These are phyloP conservation scores for Ogataea angusta DNA, from an alignment of 805 yeast genomes.

Conservation along the genomic window DNA sequence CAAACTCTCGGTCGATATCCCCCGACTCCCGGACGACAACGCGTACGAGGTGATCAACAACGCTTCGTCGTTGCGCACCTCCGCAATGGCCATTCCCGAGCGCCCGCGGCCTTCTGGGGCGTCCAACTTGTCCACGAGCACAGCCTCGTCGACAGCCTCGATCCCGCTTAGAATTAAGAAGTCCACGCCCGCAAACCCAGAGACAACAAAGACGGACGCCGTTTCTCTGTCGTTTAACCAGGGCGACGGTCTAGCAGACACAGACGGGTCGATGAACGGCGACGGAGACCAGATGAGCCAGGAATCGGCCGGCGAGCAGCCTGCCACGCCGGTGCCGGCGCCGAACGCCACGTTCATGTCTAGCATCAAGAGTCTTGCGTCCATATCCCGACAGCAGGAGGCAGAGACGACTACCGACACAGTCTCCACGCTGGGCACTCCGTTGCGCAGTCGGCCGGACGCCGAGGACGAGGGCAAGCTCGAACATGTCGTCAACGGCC, in stretches of 20 bases:
- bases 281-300: not conserved
- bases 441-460: conserved; percentile 7
- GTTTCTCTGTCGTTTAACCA: conserved; percentile 30
- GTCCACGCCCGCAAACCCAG: conserved; percentile 50
- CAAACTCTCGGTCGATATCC: conserved; percentile 21
- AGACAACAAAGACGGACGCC: conserved; percentile 50
- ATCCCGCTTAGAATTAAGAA: conserved; percentile 26
- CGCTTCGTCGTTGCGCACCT: conserved; percentile 15
- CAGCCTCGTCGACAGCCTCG: conserved; percentile 23
- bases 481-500: conserved; percentile 23
- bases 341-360: conserved; percentile 17
- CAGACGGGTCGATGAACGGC: not conserved
- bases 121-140: conserved; percentile 20
- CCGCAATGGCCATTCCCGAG: conserved; percentile 21
- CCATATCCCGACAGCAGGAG: conserved; percentile 18
- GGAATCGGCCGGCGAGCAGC: conserved; percentile 17
- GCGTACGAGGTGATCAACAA: conserved; percentile 21
- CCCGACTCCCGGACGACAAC: conserved; percentile 28
- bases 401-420: conserved; percentile 23
- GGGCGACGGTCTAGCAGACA: conserved; percentile 7
- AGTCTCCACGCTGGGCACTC: conserved; percentile 13
- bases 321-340: conserved; percentile 16
- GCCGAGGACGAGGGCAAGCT: conserved; percentile 15
- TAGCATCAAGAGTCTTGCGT: conserved; percentile 24
- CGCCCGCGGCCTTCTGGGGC: conserved; percentile 1